Conservation (phyloP, 345 rosid species). For the Zanthoxylum bungeanum region DNA sequence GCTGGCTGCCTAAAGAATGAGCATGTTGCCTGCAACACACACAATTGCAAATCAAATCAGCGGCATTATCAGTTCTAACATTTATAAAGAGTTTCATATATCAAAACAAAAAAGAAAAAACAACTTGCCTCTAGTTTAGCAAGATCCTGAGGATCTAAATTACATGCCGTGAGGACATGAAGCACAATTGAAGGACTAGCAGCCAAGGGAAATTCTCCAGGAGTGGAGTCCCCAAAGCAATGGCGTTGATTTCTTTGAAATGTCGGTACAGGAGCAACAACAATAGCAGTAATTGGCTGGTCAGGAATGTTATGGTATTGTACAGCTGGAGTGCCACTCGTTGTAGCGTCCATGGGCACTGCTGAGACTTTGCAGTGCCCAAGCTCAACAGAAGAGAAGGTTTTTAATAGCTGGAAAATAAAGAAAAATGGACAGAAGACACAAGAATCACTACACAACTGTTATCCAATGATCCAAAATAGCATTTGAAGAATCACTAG, state of each 20-base stretch:
- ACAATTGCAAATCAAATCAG: constrained; percentile 45
- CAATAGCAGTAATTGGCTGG: constrained; percentile 54
- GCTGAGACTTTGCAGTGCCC: constrained; percentile 61
- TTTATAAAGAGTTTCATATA: constrained; percentile 6
- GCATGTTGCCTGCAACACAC: constrained; percentile 77
- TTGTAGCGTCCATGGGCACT: constrained; percentile 92
- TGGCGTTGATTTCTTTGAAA: constrained; percentile 72
- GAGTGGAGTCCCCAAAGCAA: constrained; percentile 72
- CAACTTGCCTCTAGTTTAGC: constrained; percentile 91
- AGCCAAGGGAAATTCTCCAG: constrained; percentile 99
- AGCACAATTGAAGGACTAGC: constrained; percentile 90
- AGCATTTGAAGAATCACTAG: constrained; percentile 2
- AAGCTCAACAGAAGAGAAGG: constrained; percentile 27
- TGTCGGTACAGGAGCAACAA: constrained; percentile 45
- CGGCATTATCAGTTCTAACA: constrained; percentile 53
- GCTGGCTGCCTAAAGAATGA: constrained; percentile 96
- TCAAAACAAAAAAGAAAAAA: constrained; percentile 9
- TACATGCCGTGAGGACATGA: constrained; percentile 84
- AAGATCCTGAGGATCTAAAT: constrained; percentile 88
- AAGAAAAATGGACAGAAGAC: constrained; percentile 14
- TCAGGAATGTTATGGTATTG: constrained; percentile 73
- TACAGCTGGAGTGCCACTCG: constrained; percentile 63
- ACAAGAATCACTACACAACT: constrained; percentile 17
- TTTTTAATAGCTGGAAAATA: constrained; percentile 29
- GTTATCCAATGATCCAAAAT: constrained; percentile 18